Conservation (phyloP, 2,329 filamentous ascomycete species). For the Sordariomycetes sp. region DNA sequence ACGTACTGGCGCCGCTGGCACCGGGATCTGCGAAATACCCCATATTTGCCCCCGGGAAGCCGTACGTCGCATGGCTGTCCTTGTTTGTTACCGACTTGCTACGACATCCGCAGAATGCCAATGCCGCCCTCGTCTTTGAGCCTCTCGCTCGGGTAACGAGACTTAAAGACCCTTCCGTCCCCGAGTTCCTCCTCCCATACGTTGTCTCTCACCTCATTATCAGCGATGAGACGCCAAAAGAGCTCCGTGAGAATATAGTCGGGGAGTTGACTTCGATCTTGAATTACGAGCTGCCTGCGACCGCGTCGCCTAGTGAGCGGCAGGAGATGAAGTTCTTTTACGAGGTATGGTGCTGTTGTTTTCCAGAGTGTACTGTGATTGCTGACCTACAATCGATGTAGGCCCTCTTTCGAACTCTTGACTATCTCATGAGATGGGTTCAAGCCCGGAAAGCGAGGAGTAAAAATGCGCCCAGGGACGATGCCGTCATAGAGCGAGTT, state of each 20-base stretch:
- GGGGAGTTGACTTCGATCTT: constrained; percentile 64
- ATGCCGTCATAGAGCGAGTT: constrained; percentile 34
- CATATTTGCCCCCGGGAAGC: constrained; percentile 54
- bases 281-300: constrained; percentile 36
- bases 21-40: constrained; percentile 55
- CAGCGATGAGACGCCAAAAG: constrained; percentile 45
- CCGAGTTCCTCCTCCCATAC: constrained; percentile 82
- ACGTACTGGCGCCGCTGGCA: constrained; percentile 53
- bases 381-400: constrained; percentile 18
- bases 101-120: constrained; percentile 59
- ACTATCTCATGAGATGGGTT: constrained; percentile 85
- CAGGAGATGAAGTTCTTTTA: constrained; percentile 77
- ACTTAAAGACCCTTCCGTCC: constrained; percentile 73
- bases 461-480: constrained; percentile 21
- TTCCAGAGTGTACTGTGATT: constrained; percentile 2
- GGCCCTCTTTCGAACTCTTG: constrained; percentile 80
- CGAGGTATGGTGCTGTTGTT: constrained; percentile 49
- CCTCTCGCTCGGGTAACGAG: constrained; percentile 72
- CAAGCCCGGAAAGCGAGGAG: constrained; percentile 51
- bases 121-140: constrained; percentile 66
- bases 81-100: constrained; percentile 72
- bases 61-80: constrained; percentile 72
- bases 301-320: constrained; percentile 28
- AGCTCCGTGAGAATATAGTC: constrained; percentile 52
- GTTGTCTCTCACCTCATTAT: constrained; percentile 72